Evolutionary conservation across 331 rosid species (phyloP), one percentile per base, ranked within the genome.

Genomic region (Malus hybrid): DNA sequence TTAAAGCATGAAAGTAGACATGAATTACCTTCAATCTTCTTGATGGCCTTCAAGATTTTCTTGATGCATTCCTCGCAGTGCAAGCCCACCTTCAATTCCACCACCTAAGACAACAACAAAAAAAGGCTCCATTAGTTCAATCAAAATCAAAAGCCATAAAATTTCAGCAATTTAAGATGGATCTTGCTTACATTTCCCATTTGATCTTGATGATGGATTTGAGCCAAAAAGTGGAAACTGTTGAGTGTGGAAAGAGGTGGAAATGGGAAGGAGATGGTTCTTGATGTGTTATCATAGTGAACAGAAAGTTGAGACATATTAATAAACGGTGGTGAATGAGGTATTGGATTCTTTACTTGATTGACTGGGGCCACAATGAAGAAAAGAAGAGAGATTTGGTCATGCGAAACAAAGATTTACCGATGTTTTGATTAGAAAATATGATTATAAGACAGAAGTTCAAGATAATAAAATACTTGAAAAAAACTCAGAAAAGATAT

Each of bases 1-100:
- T 42, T 10, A 10, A 42, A 42, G 48, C 27, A 64, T 5, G 19
- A 64, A 7, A 7, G 8, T 13, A 9, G 36, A 66, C 10, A 7
- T 62, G 28, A 64, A 7, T 34, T 77, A 88, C 97, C 97, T 88
- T 91, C 85, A 20, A 90, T 83, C 76, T 93, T 91, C 90, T 91
- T 93, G 87, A 89, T 86, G 82, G 90, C 91, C 84, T 89, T 89
- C 73, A 91, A 85, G 80, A 91, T 93, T 83, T 91, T 91, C 91
- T 88, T 91, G 80, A 91, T 90, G 75, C 98, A 93, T 27, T 93
- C 94, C 5, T 86, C 91, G 44, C 98, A 91, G 76, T 93, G 98
- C 80, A 91, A 81, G 10, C 87, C 90, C 69, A 93, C 96, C 87
- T 86, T 93, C 86, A 93, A 79, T 79, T 93, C 98, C 81, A 93